Evolutionary conservation across 2,329 filamentous ascomycete species (phyloP).

Genomic region (Cercospora janseana): DNA sequence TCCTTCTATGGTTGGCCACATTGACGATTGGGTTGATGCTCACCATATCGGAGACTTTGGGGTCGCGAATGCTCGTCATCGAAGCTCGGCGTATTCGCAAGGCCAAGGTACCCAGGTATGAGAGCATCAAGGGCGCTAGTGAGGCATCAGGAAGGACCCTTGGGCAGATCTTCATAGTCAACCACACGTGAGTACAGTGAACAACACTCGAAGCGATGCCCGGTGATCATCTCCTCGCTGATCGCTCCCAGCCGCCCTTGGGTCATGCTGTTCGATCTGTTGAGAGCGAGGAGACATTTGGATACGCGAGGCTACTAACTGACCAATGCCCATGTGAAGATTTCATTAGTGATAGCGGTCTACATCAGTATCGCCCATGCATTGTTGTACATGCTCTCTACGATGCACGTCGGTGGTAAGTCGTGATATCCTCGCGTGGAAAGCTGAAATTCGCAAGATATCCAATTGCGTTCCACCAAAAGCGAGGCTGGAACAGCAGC

Average conservation of each 20-base stretch:
- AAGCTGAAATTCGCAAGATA: constrained; percentile 50
- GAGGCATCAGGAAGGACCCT: constrained; percentile 45
- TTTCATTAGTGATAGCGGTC: too few species aligned
- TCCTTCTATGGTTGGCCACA: constrained; percentile 47
- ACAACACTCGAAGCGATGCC: too few species aligned
- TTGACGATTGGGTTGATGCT: constrained; percentile 55
- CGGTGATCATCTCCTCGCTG: too few species aligned
- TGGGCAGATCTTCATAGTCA: constrained; percentile 53
- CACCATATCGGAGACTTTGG: constrained; percentile 58
- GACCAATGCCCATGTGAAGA: too few species aligned
- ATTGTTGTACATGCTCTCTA: constrained; percentile 53
- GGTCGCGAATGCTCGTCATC: constrained; percentile 53
- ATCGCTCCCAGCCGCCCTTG: too few species aligned
- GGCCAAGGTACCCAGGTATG: constrained; percentile 44
- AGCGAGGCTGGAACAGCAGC: constrained; percentile 59
- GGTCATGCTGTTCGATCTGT: too few species aligned
- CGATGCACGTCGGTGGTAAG: too few species aligned
- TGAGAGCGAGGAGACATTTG: too few species aligned
- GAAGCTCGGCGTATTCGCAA: constrained; percentile 51
- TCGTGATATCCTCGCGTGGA: too few species aligned
- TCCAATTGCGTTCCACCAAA: constrained; percentile 61
- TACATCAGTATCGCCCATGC: too few species aligned
- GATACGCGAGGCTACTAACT: too few species aligned
- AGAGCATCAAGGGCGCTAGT: constrained; percentile 50
- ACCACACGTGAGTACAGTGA: too few species aligned